These are phyloP conservation scores for Leptographium flavum DNA, from an alignment of 2,329 filamentous ascomycete genomes.

Conservation along the genomic window DNA sequence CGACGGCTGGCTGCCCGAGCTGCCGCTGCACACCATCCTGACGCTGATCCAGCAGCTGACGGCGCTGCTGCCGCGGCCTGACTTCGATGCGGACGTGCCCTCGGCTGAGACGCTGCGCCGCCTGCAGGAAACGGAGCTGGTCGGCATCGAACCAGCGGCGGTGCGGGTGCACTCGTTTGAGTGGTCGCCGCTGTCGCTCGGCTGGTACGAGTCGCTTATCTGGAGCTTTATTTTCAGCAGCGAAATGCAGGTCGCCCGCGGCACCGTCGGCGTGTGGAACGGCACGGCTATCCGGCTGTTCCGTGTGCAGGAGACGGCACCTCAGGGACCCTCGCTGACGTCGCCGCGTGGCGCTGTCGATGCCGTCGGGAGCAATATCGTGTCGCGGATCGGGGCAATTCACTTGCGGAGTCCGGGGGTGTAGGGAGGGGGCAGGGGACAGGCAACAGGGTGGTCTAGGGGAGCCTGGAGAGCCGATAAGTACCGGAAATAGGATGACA, in stretches of 20 bases:
- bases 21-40: slow-evolving; percentile 77
- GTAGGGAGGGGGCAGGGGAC: neutral
- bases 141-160: slow-evolving; percentile 59
- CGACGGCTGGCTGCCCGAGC: slow-evolving; percentile 81
- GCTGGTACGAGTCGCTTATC: slow-evolving; percentile 89
- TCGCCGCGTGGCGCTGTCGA: slow-evolving; percentile 85
- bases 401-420: slow-evolving; percentile 43
- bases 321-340: slow-evolving; percentile 65
- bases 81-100: slow-evolving; percentile 19
- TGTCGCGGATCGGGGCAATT: slow-evolving; percentile 71
- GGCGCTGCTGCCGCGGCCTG: slow-evolving; percentile 39
- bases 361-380: slow-evolving; percentile 80
- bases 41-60: slow-evolving; percentile 57
- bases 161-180: slow-evolving; percentile 78
- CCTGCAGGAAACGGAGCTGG: slow-evolving; percentile 47
- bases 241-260: slow-evolving; percentile 77
- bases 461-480: too few relatives aligned
- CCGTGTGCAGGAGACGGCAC: slow-evolving; percentile 70
- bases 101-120: slow-evolving; percentile 23
- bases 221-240: slow-evolving; percentile 88
- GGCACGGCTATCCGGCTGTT: slow-evolving; percentile 81
- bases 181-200: slow-evolving; percentile 79
- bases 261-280: slow-evolving; percentile 88
- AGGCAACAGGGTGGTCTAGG: neutral
- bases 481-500: too few relatives aligned